Evolutionary conservation across 805 yeast genomes (phyloP).

Genomic region (Nakazawaea sp.): DNA sequence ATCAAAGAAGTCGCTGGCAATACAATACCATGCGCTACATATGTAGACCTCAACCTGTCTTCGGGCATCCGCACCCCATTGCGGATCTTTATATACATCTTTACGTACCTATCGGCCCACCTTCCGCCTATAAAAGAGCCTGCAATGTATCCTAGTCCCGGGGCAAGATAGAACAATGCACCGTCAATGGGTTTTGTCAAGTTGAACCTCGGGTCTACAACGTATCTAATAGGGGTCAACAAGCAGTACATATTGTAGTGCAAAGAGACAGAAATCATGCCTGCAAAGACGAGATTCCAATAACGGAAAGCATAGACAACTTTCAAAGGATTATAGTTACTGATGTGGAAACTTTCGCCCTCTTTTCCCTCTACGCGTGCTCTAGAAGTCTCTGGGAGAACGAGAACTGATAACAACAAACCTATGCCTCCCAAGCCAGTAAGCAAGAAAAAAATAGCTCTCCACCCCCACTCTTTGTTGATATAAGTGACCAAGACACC

Average conservation of each 20-base stretch:
- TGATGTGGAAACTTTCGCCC: conserved; percentile 29
- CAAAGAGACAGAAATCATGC: conserved; percentile 31
- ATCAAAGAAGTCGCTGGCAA: conserved; percentile 38
- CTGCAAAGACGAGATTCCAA: conserved; percentile 37
- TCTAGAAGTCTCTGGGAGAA: conserved; percentile 39
- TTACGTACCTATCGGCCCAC: conserved; percentile 43
- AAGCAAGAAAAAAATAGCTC: conserved; percentile 45
- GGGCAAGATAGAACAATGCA: conserved; percentile 48
- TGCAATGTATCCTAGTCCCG: conserved; percentile 45
- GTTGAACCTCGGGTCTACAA: conserved; percentile 48
- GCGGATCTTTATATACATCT: conserved; percentile 31
- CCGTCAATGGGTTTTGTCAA: conserved; percentile 41
- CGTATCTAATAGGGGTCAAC: conserved; percentile 48
- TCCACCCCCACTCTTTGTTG: conserved; percentile 29
- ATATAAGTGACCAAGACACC: conserved; percentile 45
- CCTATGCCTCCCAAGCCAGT: conserved; percentile 34
- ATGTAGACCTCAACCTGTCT: conserved; percentile 38
- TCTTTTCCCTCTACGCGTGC: conserved; percentile 22
- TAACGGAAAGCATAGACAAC: conserved; percentile 35
- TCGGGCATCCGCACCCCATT: conserved; percentile 43
- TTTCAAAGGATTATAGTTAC: conserved; percentile 38
- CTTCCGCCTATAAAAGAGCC: conserved; percentile 49
- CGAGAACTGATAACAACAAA: conserved; percentile 27
- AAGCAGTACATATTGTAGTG: conserved; percentile 44
- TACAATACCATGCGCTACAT: conserved; percentile 32